Evolutionary conservation across 1,139 yeast species (phyloP).

Genomic region (Pneumocystis sp.): DNA sequence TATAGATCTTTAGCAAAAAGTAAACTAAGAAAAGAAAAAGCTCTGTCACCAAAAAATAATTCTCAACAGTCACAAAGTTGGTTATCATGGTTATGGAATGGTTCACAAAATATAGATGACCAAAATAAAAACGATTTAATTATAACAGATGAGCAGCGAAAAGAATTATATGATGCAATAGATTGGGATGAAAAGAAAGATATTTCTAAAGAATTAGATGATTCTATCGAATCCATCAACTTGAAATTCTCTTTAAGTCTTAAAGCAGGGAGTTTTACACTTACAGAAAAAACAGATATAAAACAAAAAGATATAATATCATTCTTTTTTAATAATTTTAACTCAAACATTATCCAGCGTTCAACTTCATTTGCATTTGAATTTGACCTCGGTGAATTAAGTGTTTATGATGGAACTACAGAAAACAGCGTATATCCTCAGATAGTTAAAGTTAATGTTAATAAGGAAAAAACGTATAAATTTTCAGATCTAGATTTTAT

Average conservation of each 20-base stretch:
- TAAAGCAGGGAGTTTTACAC: conserved; percentile 60
- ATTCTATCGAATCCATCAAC: conserved; percentile 61
- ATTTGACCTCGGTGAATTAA: conserved; percentile 63
- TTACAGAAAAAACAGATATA: conserved; percentile 30
- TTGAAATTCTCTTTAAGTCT: conserved; percentile 54
- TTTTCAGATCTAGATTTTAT: conserved; percentile 14
- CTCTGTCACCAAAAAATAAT: conserved; percentile 11
- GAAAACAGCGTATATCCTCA: conserved; percentile 60
- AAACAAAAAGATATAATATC: conserved; percentile 11
- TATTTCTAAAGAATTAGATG: conserved; percentile 36
- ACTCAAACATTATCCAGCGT: conserved; percentile 56
- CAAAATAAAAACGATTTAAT: conserved; percentile 16
- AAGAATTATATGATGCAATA: conserved; percentile 84
- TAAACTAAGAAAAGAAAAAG: conserved; percentile 45
- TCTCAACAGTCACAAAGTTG: conserved; percentile 15
- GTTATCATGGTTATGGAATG: conserved; percentile 29
- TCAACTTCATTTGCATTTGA: conserved; percentile 62
- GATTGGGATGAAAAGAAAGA: conserved; percentile 62
- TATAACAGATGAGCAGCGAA: conserved; percentile 31
- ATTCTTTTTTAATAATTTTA: conserved; percentile 19
- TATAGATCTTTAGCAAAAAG: conserved; percentile 68
- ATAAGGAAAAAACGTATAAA: conserved; percentile 26
- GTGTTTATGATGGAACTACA: conserved; percentile 71
- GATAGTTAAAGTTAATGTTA: conserved; percentile 70
- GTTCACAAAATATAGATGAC: conserved; percentile 13